Conservation (phyloP, 1,284 basidiomycete species). For the Trichosporon asahii region DNA sequence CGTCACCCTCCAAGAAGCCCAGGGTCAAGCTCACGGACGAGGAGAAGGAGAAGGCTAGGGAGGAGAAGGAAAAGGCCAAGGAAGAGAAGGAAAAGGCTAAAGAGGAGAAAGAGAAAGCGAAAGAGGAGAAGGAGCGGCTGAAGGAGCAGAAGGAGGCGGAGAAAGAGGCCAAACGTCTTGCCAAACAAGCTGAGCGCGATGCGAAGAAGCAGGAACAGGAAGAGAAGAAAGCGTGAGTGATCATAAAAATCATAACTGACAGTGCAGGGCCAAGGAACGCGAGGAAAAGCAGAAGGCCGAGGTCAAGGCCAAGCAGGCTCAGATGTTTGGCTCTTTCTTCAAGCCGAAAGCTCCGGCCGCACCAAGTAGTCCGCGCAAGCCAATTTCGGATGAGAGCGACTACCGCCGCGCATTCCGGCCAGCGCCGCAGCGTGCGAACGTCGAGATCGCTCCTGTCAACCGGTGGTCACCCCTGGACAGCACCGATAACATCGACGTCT, state of each 20-base stretch:
- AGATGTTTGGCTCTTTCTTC: constrained; percentile 39
- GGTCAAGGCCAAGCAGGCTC: constrained; percentile 35
- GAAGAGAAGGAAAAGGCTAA: constrained; percentile 10
- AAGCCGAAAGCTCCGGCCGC: constrained; percentile 21
- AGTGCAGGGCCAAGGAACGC: constrained; percentile 34
- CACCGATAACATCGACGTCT: neutral
- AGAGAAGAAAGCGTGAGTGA: constrained; percentile 27
- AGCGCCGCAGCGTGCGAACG: constrained; percentile 28
- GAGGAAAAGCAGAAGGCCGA: constrained; percentile 38
- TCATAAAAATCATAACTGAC: neutral
- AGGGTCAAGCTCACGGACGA: constrained; percentile 24
- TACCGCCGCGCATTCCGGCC: constrained; percentile 37
- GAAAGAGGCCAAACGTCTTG: constrained; percentile 15
- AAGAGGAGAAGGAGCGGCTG: constrained; percentile 16
- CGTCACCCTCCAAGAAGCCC: constrained; percentile 35
- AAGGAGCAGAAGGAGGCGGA: constrained; percentile 17
- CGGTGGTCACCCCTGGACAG: constrained; percentile 16
- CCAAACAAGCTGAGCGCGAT: constrained; percentile 15
- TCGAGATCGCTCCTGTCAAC: constrained; percentile 39
- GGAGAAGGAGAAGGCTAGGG: constrained; percentile 34
- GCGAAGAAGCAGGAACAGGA: constrained; percentile 16
- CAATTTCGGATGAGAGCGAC: constrained; percentile 18
- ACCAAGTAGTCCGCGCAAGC: constrained; percentile 6
- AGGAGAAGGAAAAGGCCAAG: constrained; percentile 15
- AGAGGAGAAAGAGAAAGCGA: constrained; percentile 17